Base-by-base conservation (phyloP, 1,284 basidiomycete species). In the Heimioporus retisporus region DNA sequence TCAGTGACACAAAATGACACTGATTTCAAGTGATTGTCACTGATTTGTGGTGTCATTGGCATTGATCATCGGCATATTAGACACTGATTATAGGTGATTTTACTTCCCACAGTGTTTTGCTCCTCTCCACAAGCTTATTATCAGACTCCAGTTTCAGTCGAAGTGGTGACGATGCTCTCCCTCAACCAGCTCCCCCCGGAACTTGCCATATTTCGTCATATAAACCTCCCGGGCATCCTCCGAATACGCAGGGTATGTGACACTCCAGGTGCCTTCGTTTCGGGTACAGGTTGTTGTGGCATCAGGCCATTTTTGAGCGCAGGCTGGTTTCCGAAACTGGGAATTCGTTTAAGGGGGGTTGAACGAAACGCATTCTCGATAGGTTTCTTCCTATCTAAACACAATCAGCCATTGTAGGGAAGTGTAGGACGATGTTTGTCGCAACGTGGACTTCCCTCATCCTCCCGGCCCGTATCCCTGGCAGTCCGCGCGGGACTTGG, bases 391-490 rank as follows among this genome's bases (percentile, higher is more conserved):
- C 31, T 61, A 54, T 43, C 42, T 74, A 23, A 62, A 72, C 2
- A 46, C 10, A 4, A 25, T 64, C 1, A 65, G 51, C 48, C 61
- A 28, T 35, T 44, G 16, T n/a, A 65, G 61, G 55, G 51, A 58
- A 16, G 21, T 75, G 23, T 73, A 72, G 74, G 56, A 60, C 19
- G 42, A 65, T 11, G 63, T 50, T 5, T 74, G 74, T 61, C 68
- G 61, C 46, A 63, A 25, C 5, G 55, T 63, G 42, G 6, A 63
- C 4, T 73, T 73, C 15, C 19, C 72, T 64, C 56, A 44, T 31
- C 72, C 72, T 40, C 72, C 73, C 0, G 73, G 72, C 0, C 71
- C 73, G 8, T 75, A 70, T n/a, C 61, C n/a, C 15, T 67, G 56
- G 5, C 71, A 75, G 21, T 68, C 70, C 6, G 55, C 55, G 19